Base-by-base conservation (phyloP, 2,329 filamentous ascomycete species). In the Onygenales sp. region DNA sequence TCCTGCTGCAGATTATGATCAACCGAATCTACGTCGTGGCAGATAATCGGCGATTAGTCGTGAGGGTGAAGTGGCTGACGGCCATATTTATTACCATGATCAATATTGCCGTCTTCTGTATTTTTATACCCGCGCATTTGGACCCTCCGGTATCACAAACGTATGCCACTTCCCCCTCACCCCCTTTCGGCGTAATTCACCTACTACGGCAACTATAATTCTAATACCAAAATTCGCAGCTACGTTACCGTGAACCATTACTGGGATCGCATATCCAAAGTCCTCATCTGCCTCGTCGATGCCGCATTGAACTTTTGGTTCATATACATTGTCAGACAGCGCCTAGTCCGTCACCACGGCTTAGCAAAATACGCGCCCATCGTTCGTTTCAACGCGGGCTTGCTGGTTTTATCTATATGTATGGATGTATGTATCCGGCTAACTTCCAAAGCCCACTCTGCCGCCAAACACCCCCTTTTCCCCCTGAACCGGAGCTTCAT, bases 91-190 rank as follows among this genome's bases (percentile, higher is more conserved):
- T 72, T 31, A 71, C 70, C 2, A 32, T 60, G 31, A 60, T 67
- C 53, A 67, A 67, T 42, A 62, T 67, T 39, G 62, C 62, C 2
- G 64, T 69, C 2, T 69, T 70, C 59, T 66, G 62, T 51, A 69
- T 72, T 13, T 72, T 68, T 69, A 68, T 72, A 14, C 70, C 70
- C 9, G 67, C 69, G 0, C 66, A 69, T 3, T 56, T 72, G 32
- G 65, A 31, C 21, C 44, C 44, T 27, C 44, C 44, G 10, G 7
- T 31, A 9, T 31, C 14, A 10, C 10, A 47, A 33, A 47, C 13
- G 44, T 47, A 47, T 27, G 44, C n/a, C 14, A 34, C 6, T 14
- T 4, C 2, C 6, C 8, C 17, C 43, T 14, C 21, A 4, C 14
- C 37, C 37, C 14, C 6, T 40, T 40, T 11, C 14, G 3, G 14